Evolutionary conservation across 1,139 yeast species (phyloP).

Genomic region (Lodderomyces oxycetoniae): DNA sequence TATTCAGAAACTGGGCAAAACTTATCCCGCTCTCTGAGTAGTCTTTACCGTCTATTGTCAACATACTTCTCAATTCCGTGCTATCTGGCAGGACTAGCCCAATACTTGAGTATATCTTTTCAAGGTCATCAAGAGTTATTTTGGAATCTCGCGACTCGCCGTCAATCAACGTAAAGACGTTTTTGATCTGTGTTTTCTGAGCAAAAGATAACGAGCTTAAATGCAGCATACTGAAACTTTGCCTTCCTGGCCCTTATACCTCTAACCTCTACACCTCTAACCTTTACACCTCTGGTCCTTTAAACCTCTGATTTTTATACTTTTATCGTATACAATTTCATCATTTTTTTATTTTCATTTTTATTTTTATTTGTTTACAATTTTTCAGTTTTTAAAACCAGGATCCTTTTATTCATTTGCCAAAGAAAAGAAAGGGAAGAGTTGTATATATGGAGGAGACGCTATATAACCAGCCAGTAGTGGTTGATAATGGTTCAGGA

Average conservation of each 20-base stretch:
- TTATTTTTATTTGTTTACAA: conserved; percentile 6
- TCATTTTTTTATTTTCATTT: background rate
- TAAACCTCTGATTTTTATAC: no score
- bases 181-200: conserved; percentile 42
- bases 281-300: no score
- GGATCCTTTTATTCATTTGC: no score
- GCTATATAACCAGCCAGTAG: conserved; percentile 77
- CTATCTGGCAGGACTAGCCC: conserved; percentile 41
- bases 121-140: conserved; percentile 57
- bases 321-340: no score
- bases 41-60: conserved; percentile 26
- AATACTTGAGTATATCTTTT: conserved; percentile 48
- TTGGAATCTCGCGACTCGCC: conserved; percentile 72
- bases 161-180: conserved; percentile 64
- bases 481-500: conserved; percentile 92
- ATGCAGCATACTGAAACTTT: conserved; percentile 13
- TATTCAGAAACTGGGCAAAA: conserved; percentile 66
- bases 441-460: conserved; percentile 10
- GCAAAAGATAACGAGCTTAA: conserved; percentile 36
- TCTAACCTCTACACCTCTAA: no score
- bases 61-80: conserved; percentile 46
- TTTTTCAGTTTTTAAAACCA: no score
- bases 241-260: no score
- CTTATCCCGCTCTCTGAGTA: conserved; percentile 40
- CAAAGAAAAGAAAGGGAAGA: background rate